Evolutionary conservation across 805 yeast species (phyloP).

Genomic region (Zygoascus ofunaensis): DNA sequence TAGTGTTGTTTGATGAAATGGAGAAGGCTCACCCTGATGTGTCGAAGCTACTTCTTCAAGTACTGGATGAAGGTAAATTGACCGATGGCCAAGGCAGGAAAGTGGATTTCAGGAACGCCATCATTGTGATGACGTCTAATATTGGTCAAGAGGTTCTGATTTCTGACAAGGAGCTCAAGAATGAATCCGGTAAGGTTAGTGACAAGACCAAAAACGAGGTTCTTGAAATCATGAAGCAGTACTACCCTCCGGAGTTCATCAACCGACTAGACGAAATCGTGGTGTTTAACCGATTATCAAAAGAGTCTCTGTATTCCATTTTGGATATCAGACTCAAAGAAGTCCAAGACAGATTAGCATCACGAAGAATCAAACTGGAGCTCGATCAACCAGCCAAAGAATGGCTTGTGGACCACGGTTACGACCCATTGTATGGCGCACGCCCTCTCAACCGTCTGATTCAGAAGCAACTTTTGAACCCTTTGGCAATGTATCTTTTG

Average conservation of each 20-base stretch:
- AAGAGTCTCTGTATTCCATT: slow-evolving; percentile 61
- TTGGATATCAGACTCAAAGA: slow-evolving; percentile 80
- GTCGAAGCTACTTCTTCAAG: slow-evolving; percentile 83
- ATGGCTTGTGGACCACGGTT: slow-evolving; percentile 78
- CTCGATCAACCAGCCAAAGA: slow-evolving; percentile 57
- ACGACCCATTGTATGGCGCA: slow-evolving; percentile 90
- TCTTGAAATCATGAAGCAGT: slow-evolving; percentile 53
- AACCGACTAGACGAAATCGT: slow-evolving; percentile 91
- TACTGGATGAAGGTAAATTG: slow-evolving; percentile 86
- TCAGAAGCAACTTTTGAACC: slow-evolving; percentile 76
- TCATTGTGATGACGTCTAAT: slow-evolving; percentile 93
- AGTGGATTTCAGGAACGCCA: slow-evolving; percentile 89
- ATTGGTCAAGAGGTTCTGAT: slow-evolving; percentile 87
- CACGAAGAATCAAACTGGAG: slow-evolving; percentile 59
- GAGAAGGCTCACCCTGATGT: slow-evolving; percentile 96
- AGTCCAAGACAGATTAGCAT: slow-evolving; percentile 65
- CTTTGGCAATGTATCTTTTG: slow-evolving; percentile 72
- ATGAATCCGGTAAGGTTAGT: slow-evolving; percentile 49
- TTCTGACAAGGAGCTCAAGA: slow-evolving; percentile 43
- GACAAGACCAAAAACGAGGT: slow-evolving; percentile 48
- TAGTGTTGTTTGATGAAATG: slow-evolving; percentile 87
- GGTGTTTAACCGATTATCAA: slow-evolving; percentile 84
- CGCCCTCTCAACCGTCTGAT: slow-evolving; percentile 88
- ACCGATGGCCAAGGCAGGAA: slow-evolving; percentile 94
- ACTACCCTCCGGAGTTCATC: slow-evolving; percentile 91